Conservation (phyloP, 345 rosid genomes). For the Cardiospermum halicacabum region DNA sequence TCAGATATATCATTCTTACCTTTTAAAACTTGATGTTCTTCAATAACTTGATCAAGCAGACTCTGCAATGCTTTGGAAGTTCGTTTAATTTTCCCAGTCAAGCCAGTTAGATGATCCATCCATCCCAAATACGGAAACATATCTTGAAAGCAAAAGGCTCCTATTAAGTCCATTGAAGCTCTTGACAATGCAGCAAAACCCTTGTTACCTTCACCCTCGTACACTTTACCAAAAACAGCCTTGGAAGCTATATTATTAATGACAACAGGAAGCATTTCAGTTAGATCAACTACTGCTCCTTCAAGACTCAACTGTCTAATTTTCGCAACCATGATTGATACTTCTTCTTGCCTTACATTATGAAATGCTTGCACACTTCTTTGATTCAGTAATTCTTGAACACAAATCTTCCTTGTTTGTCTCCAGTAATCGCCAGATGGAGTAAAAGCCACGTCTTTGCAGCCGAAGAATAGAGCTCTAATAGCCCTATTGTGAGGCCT, state of each 20-base stretch:
- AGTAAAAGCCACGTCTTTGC: not conserved
- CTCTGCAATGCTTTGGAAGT: not conserved
- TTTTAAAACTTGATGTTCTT: slow-evolving; percentile 2
- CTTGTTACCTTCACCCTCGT: not conserved
- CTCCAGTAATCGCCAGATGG: slow-evolving; percentile 2
- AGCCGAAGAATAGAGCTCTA: not conserved
- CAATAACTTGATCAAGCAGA: slow-evolving; percentile 14
- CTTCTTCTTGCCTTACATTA: slow-evolving; percentile 25
- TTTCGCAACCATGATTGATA: slow-evolving; percentile 10
- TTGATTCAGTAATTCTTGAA: not conserved
- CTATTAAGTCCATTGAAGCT: slow-evolving; percentile 3
- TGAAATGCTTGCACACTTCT: slow-evolving; percentile 21
- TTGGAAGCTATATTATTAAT: slow-evolving; percentile 9
- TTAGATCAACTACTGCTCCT: slow-evolving; percentile 10
- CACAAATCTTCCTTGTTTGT: not conserved
- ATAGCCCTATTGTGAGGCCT: slow-evolving; percentile 3
- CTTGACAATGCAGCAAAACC: slow-evolving; percentile 5
- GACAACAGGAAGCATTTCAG: slow-evolving; percentile 9
- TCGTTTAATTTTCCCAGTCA: not conserved
- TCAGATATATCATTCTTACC: not conserved
- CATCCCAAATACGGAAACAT: slow-evolving; percentile 15
- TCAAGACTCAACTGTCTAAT: not conserved
- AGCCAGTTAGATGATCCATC: slow-evolving; percentile 19
- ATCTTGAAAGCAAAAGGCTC: slow-evolving; percentile 20
- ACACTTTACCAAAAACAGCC: slow-evolving; percentile 11